phyloP scores from a whole-genome alignment of 1,284 basidiomycete genomes.

The Mycocalia duriaeana region DNA sequence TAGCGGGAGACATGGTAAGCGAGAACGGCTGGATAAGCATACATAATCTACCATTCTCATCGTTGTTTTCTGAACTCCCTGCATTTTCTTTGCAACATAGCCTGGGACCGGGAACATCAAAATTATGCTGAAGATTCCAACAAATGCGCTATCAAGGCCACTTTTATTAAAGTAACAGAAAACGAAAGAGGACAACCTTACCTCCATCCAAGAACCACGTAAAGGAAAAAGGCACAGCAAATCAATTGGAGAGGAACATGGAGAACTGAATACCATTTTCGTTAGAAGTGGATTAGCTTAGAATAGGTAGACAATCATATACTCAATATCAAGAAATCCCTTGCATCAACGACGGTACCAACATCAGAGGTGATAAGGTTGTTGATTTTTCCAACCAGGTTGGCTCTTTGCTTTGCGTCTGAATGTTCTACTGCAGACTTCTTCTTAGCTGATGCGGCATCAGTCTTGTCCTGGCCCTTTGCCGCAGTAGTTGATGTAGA shows the following conservation, averaged over 20 bases:
- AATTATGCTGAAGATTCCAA: slow-evolving; percentile 49
- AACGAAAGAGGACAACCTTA: not conserved
- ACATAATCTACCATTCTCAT: slow-evolving; percentile 11
- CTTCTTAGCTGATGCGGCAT: not conserved
- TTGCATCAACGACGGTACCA: not conserved
- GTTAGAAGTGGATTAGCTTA: not conserved
- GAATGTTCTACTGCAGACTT: too few species aligned
- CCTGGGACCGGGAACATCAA: slow-evolving; percentile 45
- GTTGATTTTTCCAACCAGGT: slow-evolving; percentile 1
- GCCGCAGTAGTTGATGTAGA: too few species aligned
- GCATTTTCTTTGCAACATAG: slow-evolving; percentile 28
- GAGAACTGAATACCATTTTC: not conserved
- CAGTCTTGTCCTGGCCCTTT: too few species aligned
- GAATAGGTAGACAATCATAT: not conserved
- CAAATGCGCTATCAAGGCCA: slow-evolving; percentile 21
- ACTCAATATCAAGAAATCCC: not conserved
- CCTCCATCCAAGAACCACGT: not conserved
- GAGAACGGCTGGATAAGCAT: not conserved
- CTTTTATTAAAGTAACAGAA: not conserved
- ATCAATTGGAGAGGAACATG: not conserved
- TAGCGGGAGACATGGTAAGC: slow-evolving; percentile 14
- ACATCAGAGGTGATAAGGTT: not conserved
- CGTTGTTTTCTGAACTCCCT: slow-evolving; percentile 20
- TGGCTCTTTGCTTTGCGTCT: not conserved
- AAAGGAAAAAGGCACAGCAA: not conserved